Percentiles rank a stretch among this genome's conserved stretches.
Conservation (phyloP, 371 early-diverging fungal species). For the Rhizopus microsporus region DNA sequence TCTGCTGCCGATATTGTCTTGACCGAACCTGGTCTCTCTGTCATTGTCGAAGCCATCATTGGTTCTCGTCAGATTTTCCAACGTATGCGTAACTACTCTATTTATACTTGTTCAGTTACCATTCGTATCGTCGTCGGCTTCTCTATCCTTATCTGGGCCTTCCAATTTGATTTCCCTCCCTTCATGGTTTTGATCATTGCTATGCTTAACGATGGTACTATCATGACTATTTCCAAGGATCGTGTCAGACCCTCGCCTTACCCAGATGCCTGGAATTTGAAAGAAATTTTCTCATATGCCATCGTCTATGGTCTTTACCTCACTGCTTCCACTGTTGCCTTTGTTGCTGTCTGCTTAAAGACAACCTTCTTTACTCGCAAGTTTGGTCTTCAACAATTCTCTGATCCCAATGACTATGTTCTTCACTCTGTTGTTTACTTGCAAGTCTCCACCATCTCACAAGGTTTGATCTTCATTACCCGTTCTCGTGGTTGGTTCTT, state of each 20-base stretch:
- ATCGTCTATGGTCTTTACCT: conserved; percentile 58
- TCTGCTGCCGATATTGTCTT: conserved; percentile 79
- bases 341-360: conserved; percentile 43
- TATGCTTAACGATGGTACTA: conserved; percentile 62
- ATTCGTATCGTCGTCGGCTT: conserved; percentile 64
- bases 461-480: conserved; percentile 61
- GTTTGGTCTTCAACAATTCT: conserved; percentile 32
- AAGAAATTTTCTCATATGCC: conserved; percentile 58
- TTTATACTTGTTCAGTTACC: conserved; percentile 63
- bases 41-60: conserved; percentile 68
- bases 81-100: conserved; percentile 66
- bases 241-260: conserved; percentile 57
- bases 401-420: conserved; percentile 41
- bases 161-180: conserved; percentile 63
- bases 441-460: conserved; percentile 61
- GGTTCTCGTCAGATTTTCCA: conserved; percentile 72
- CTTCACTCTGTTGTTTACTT: conserved; percentile 59
- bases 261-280: conserved; percentile 60
- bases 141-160: conserved; percentile 57
- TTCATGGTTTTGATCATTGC: conserved; percentile 65
- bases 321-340: conserved; percentile 56
- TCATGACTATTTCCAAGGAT: conserved; percentile 62
- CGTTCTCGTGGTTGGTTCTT: conserved; percentile 59
- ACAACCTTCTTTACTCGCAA: conserved; percentile 49
- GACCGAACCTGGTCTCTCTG: conserved; percentile 76